A percentile compares a stretch with the other conserved stretches of the same genome.
These are phyloP conservation scores for Pythium pectinolyticum DNA, from an alignment of 352 stramenopile genomes.

Conservation along the genomic window DNA sequence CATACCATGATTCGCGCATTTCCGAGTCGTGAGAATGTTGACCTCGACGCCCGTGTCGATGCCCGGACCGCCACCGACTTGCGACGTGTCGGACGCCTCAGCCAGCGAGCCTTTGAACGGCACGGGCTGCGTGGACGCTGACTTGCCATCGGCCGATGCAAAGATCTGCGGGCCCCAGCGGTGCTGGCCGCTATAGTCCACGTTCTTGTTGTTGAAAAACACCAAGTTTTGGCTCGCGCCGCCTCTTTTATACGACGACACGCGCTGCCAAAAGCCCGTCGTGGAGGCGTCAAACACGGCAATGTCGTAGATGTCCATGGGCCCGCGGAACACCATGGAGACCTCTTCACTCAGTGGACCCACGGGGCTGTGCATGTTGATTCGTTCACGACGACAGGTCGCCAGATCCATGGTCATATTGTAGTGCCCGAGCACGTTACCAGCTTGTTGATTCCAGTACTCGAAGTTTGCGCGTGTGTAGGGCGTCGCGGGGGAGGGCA, in stretches of 20 bases:
- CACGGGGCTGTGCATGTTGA: slow-evolving; percentile 19
- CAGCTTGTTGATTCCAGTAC: slow-evolving; percentile 20
- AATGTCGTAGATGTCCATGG: slow-evolving; percentile 61
- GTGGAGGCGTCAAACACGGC: slow-evolving; percentile 37
- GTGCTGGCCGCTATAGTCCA: slow-evolving; percentile 48
- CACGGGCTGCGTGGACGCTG: slow-evolving; percentile 24
- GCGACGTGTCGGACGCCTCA: slow-evolving; percentile 38
- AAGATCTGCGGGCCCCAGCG: slow-evolving; percentile 49
- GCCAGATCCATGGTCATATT: slow-evolving; percentile 8
- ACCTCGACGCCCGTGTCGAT: slow-evolving; percentile 56
- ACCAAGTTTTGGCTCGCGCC: slow-evolving; percentile 44
- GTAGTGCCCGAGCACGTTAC: slow-evolving; percentile 24
- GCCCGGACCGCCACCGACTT: slow-evolving; percentile 41
- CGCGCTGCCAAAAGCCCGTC: slow-evolving; percentile 32
- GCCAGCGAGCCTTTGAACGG: slow-evolving; percentile 44
- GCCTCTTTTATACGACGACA: slow-evolving; percentile 53
- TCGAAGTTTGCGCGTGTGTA: slow-evolving; percentile 15
- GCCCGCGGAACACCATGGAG: slow-evolving; percentile 60
- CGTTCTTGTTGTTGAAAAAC: slow-evolving; percentile 80
- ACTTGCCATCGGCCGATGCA: slow-evolving; percentile 47
- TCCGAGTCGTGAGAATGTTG: slow-evolving; percentile 59
- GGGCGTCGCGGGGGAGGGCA: neutral
- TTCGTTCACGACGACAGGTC: slow-evolving; percentile 1
- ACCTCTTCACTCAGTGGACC: slow-evolving; percentile 59
- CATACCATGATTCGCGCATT: slow-evolving; percentile 30